These are phyloP conservation scores for Cladosporium sp. DNA, from an alignment of 2,329 filamentous ascomycete species.

Conservation along the genomic window DNA sequence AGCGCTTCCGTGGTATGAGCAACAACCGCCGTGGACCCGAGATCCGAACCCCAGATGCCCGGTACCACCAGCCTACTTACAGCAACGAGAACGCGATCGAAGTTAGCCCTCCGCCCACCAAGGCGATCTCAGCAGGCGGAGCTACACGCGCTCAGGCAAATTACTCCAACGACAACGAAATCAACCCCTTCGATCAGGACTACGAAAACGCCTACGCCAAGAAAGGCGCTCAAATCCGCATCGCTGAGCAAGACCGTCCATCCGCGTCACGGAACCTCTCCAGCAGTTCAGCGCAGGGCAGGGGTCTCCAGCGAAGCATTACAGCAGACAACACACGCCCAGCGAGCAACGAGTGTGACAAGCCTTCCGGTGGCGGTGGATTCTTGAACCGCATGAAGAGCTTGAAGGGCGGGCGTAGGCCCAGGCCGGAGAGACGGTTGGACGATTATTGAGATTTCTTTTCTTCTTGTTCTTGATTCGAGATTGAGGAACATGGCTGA, in stretches of 20 bases:
- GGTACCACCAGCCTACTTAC: conserved; percentile 34
- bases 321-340: conserved; percentile 39
- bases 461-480: no score
- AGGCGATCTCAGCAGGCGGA: conserved; percentile 39
- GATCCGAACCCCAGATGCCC: conserved; percentile 49
- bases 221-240: conserved; percentile 57
- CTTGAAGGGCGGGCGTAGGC: conserved; percentile 65
- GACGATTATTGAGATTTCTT: neutral
- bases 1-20: conserved; percentile 83
- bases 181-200: conserved; percentile 73
- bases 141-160: conserved; percentile 29
- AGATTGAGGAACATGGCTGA: no score
- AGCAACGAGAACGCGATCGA: conserved; percentile 18
- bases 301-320: conserved; percentile 58
- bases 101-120: conserved; percentile 20
- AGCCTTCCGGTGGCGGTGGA: conserved; percentile 45
- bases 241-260: conserved; percentile 42
- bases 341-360: conserved; percentile 11
- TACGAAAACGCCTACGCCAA: conserved; percentile 65
- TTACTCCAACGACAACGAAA: conserved; percentile 37
- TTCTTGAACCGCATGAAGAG: conserved; percentile 79
- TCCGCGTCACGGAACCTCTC: conserved; percentile 5
- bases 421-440: conserved; percentile 28
- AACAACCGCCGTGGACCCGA: conserved; percentile 56
- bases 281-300: conserved; percentile 20